These are phyloP conservation scores for Melampsora larici-populina DNA, from an alignment of 1,284 basidiomycete species.

Conservation along the genomic window DNA sequence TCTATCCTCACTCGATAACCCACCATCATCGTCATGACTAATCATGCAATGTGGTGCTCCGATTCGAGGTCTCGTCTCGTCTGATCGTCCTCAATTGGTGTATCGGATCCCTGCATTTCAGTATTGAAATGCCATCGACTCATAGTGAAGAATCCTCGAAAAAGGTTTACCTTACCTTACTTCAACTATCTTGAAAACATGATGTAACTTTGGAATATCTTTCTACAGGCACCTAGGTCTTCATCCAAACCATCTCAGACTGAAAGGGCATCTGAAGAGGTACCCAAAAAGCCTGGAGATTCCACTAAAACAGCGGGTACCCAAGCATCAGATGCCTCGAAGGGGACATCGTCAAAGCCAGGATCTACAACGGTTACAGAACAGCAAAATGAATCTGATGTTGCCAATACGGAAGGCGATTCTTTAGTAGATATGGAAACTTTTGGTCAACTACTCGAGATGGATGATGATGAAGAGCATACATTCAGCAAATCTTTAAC, in stretches of 20 bases:
- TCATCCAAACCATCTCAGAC: not conserved
- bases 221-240: not conserved
- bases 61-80: no score
- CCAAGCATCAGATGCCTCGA: not conserved
- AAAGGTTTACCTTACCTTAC: not conserved
- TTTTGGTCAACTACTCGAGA: constrained; percentile 79
- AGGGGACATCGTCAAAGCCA: not conserved
- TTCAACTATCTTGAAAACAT: not conserved
- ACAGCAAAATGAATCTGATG: not conserved
- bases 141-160: not conserved
- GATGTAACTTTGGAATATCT: not conserved
- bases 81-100: no score
- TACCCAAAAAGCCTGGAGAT: not conserved
- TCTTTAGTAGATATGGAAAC: constrained; percentile 70
- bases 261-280: not conserved
- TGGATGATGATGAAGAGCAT: constrained; percentile 74
- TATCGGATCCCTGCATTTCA: no score
- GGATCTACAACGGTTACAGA: not conserved
- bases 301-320: not conserved
- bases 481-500: constrained; percentile 77
- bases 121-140: not conserved
- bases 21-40: no score
- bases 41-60: no score
- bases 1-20: no score
- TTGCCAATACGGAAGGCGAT: constrained; percentile 67